phyloP scores from a whole-genome alignment of 306 rosid species.

The Fragaria ananassa region DNA sequence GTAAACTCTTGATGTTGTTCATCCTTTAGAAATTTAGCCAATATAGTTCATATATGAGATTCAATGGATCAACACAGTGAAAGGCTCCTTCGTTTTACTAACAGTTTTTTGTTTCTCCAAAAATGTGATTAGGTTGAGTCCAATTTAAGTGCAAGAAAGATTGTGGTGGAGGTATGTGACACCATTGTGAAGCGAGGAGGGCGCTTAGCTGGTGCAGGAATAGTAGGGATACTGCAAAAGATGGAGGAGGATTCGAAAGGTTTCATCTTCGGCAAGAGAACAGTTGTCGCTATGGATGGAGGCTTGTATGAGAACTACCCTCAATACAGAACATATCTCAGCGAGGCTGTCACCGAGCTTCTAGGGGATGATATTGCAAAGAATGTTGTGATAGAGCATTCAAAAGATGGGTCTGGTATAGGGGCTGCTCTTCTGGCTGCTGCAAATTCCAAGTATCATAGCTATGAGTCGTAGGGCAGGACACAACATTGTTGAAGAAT shows the following conservation, averaged over 20 bases:
- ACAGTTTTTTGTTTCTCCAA: background rate
- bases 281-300: conserved; percentile 92
- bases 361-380: conserved; percentile 61
- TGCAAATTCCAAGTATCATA: conserved; percentile 62
- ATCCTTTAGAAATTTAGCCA: background rate
- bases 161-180: conserved; percentile 82
- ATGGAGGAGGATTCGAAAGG: conserved; percentile 74
- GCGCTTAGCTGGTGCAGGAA: conserved; percentile 90
- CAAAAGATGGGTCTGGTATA: conserved; percentile 88
- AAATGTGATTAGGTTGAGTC: conserved; percentile 53
- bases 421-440: conserved; percentile 98
- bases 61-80: background rate
- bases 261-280: conserved; percentile 62
- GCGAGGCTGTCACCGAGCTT: conserved; percentile 57
- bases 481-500: background rate
- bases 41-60: background rate
- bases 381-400: conserved; percentile 57
- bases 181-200: conserved; percentile 83
- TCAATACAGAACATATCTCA: conserved; percentile 64
- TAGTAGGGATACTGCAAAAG: conserved; percentile 80
- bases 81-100: background rate
- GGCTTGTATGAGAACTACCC: conserved; percentile 81
- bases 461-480: conserved; percentile 31
- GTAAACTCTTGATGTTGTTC: conserved; percentile 36
- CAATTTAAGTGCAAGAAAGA: conserved; percentile 53